Conservation (phyloP, 495 filamentous ascomycete genomes). For the Hamigera avellanea region DNA sequence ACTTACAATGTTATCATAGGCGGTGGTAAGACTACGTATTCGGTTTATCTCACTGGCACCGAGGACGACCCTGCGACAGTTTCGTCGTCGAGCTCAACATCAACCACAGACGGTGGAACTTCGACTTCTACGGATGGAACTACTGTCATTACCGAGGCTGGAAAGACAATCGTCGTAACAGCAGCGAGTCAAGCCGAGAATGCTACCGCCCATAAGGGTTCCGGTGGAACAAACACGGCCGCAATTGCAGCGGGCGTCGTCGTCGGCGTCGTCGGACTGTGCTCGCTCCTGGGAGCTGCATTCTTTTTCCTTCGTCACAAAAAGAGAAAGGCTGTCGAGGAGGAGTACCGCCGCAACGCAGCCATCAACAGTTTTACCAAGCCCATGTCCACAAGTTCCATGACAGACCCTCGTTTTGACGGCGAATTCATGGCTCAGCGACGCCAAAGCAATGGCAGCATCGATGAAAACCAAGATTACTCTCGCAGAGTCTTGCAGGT, state of each 20-base stretch:
- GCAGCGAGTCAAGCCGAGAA: slow-evolving; percentile 12
- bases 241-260: slow-evolving; percentile 86
- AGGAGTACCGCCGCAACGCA: slow-evolving; percentile 66
- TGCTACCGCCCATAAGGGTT: slow-evolving; percentile 10
- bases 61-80: slow-evolving; percentile 4
- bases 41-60: slow-evolving; percentile 33
- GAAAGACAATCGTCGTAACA: slow-evolving; percentile 29
- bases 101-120: slow-evolving; percentile 9
- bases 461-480: slow-evolving; percentile 96
- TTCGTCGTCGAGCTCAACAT: slow-evolving; percentile 3
- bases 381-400: slow-evolving; percentile 43
- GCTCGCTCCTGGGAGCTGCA: slow-evolving; percentile 49
- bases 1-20: slow-evolving; percentile 18
- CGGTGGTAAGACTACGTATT: slow-evolving; percentile 30
- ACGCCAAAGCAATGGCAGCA: slow-evolving; percentile 91
- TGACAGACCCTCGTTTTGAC: slow-evolving; percentile 77
- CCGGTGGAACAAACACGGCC: slow-evolving; percentile 44
- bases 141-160: slow-evolving; percentile 18
- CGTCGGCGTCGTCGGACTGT: slow-evolving; percentile 63
- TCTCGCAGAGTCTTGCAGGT: slow-evolving; percentile 93
- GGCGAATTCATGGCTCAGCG: slow-evolving; percentile 72
- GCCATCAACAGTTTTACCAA: slow-evolving; percentile 58
- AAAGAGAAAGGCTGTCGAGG: slow-evolving; percentile 60
- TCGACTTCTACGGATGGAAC: neutral
- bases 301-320: slow-evolving; percentile 69